Percentiles rank a stretch among this genome's conserved stretches.
These are phyloP conservation scores for Arthrocladium fulminans DNA, from an alignment of 2,329 filamentous ascomycete species.

Conservation along the genomic window DNA sequence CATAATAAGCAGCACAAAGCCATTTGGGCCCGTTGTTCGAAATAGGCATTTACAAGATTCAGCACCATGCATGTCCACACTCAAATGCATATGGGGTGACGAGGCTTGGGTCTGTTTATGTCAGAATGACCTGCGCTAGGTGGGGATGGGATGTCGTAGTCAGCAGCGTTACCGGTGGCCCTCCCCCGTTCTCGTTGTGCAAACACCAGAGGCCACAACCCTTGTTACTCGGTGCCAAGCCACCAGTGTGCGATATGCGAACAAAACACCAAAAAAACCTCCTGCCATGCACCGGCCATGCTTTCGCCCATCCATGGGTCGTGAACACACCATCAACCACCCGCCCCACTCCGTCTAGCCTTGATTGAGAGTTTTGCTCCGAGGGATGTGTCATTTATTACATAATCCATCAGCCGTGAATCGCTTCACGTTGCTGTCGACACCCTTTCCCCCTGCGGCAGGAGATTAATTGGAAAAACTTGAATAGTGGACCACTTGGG, in stretches of 20 bases:
- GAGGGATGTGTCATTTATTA: conserved; percentile 9
- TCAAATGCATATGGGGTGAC: not conserved
- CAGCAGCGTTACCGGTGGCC: not conserved
- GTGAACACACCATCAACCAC: not conserved
- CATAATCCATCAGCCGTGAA: no score
- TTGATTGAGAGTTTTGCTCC: not conserved
- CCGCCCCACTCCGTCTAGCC: conserved; percentile 2
- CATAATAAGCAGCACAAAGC: not conserved
- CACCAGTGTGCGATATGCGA: not conserved
- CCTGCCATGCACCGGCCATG: not conserved
- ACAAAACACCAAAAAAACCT: not conserved
- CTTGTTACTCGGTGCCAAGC: not conserved
- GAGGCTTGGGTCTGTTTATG: not conserved
- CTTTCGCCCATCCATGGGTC: not conserved
- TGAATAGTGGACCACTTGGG: no score
- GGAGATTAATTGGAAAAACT: no score
- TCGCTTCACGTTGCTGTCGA: no score
- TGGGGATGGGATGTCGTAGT: not conserved
- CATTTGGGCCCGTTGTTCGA: not conserved
- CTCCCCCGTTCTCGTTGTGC: not conserved
- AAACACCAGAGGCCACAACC: not conserved
- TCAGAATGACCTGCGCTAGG: not conserved
- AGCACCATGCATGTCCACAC: no score
- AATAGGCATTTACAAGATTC: not conserved
- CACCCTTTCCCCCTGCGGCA: no score